Base-by-base conservation (phyloP, 1,284 basidiomycete genomes). In the Pulchroboletus neoregius region DNA sequence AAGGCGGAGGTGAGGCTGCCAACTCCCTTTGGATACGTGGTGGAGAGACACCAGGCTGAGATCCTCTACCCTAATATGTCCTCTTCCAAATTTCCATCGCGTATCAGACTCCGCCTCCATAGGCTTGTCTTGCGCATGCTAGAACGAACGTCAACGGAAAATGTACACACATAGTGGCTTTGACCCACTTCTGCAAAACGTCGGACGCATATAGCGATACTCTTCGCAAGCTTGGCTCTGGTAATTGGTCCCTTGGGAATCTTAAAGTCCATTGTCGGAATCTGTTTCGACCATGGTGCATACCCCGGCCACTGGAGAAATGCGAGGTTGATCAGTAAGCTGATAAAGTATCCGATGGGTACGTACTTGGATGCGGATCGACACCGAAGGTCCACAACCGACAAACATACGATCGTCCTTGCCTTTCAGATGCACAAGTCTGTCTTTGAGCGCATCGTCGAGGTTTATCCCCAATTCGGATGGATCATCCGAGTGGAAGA, bases 21-120 rank as follows among this genome's bases (percentile, higher is more conserved):
- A 88, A 49, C 78, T 82, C 13, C 85, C 86, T 68, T 84, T 79
- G 8, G 83, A 85, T 41, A 88, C 84, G 51, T 88, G 85, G 65
- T 88, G 84, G 40, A 88, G 75, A 53, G 82, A 83, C 53, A 88
- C 80, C 37, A 88, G 73, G 39, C 82, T 67, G 39, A 88, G 69
- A 58, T 88, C 77, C 33, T 81, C 80, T 12, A 84, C 67, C 35
- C 62, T 74, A 63, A 88, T 83, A 51, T 73, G 58, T 5, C 62
- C 67, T n/a, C 60, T 51, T 5, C 82, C 84, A n/a, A 88, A 74
- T 51, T 68, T 70, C 84, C 83, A 88, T 31, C 65, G 64, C 10
- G 57, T 55, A 56, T 84, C 77, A 8, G 73, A 71, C n/a, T 79
- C 80, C 16, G 82, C 80, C 46, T 86, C 82, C 64, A 84, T 72